Evolutionary conservation across 441 rosid species (phyloP).

Genomic region (Theobroma grandiflorum): DNA sequence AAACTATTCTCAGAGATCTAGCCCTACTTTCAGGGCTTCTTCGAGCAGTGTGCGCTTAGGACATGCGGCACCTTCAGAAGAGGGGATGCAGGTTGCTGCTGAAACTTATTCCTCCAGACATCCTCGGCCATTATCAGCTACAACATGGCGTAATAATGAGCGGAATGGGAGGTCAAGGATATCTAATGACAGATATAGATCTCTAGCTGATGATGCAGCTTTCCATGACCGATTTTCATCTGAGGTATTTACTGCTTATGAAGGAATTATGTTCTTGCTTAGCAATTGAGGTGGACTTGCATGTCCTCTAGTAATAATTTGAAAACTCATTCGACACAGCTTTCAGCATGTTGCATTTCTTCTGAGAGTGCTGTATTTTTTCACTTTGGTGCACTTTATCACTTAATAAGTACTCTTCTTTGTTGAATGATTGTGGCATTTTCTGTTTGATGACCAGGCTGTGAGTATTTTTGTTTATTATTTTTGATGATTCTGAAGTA

Average conservation of each 20-base stretch:
- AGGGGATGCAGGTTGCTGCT: slow-evolving; percentile 55
- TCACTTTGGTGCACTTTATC: neutral
- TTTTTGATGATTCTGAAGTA: neutral
- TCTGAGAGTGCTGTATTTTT: neutral
- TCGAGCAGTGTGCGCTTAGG: slow-evolving; percentile 61
- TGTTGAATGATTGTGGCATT: neutral
- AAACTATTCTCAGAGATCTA: slow-evolving; percentile 67
- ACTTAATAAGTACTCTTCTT: neutral
- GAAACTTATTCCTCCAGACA: slow-evolving; percentile 72
- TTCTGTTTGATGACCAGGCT: neutral
- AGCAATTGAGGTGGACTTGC: neutral
- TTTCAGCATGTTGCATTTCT: slow-evolving; percentile 5
- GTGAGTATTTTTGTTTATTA: neutral
- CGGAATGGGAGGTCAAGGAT: slow-evolving; percentile 73
- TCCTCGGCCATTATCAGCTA: slow-evolving; percentile 56
- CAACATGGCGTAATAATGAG: slow-evolving; percentile 68
- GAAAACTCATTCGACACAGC: neutral
- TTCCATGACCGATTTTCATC: slow-evolving; percentile 63
- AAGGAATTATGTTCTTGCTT: slow-evolving; percentile 15
- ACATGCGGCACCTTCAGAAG: slow-evolving; percentile 62
- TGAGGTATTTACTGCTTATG: slow-evolving; percentile 54
- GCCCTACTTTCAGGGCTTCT: slow-evolving; percentile 71
- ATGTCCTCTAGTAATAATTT: neutral
- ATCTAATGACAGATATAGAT: slow-evolving; percentile 62
- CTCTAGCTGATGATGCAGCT: slow-evolving; percentile 57